These are phyloP conservation scores for Coemansia sp. DNA, from an alignment of 192 early-diverging fungal species.

Conservation along the genomic window DNA sequence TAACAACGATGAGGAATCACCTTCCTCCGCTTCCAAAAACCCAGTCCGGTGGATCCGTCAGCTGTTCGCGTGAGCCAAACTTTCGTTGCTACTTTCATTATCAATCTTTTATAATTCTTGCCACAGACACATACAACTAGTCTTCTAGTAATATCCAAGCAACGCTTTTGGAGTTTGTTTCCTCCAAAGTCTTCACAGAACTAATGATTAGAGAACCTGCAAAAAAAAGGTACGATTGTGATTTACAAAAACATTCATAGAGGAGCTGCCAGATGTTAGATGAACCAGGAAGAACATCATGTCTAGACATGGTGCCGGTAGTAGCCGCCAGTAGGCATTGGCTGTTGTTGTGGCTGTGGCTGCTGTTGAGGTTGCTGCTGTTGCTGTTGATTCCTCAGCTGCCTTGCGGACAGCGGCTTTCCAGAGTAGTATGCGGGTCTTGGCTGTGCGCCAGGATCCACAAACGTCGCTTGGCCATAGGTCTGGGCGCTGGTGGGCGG, in stretches of 20 bases:
- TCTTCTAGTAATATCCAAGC: no score
- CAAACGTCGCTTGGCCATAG: constrained; percentile 24
- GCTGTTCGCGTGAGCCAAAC: constrained; percentile 6
- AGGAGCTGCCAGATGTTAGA: background rate
- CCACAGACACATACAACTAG: no score
- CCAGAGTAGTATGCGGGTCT: constrained; percentile 10
- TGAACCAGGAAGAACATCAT: background rate
- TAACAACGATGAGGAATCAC: no score
- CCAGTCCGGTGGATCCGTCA: constrained; percentile 17
- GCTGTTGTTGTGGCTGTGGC: constrained; percentile 17
- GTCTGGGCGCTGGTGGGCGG: constrained; percentile 5
- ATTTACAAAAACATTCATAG: background rate
- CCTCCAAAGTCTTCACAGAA: background rate
- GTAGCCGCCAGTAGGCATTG: constrained; percentile 1
- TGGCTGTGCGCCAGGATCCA: constrained; percentile 6
- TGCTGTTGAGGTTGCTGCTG: constrained; percentile 17
- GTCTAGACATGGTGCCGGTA: background rate
- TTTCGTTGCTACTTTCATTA: background rate
- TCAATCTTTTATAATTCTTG: no score
- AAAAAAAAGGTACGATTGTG: no score
- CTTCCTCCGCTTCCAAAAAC: background rate
- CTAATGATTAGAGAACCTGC: background rate
- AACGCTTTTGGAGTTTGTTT: background rate
- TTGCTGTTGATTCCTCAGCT: constrained; percentile 36
- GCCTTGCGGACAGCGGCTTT: constrained; percentile 44